phyloP scores from a whole-genome alignment of 805 yeast genomes.

The Candida tammaniensis region DNA sequence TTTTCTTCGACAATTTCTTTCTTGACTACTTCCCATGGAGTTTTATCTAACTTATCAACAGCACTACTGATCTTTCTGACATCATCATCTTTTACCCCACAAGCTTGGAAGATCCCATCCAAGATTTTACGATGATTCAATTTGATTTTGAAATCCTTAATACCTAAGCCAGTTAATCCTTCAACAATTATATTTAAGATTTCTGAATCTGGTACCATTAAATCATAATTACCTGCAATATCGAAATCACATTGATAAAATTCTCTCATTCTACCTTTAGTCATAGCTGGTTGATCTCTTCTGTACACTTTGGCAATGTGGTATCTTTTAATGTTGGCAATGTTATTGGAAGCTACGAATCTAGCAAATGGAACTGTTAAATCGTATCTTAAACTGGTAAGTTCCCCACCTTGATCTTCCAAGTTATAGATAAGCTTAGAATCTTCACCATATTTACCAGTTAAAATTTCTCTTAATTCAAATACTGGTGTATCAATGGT shows the following conservation, averaged over 20 bases:
- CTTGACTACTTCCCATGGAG: slow-evolving; percentile 93
- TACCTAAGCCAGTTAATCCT: slow-evolving; percentile 81
- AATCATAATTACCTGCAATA: slow-evolving; percentile 87
- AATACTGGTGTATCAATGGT: slow-evolving; percentile 98
- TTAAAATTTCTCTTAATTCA: slow-evolving; percentile 88
- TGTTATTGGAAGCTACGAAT: slow-evolving; percentile 92
- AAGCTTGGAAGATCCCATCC: slow-evolving; percentile 92
- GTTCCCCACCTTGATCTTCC: slow-evolving; percentile 98
- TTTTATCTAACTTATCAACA: slow-evolving; percentile 93
- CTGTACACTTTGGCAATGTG: slow-evolving; percentile 98
- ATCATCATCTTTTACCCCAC: slow-evolving; percentile 93
- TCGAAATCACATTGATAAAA: slow-evolving; percentile 99
- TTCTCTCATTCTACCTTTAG: slow-evolving; percentile 99
- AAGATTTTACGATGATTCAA: slow-evolving; percentile 92
- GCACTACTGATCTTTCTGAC: slow-evolving; percentile 92
- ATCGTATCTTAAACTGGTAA: slow-evolving; percentile 92
- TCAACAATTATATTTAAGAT: slow-evolving; percentile 76
- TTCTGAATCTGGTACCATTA: slow-evolving; percentile 97
- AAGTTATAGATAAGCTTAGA: slow-evolving; percentile 93
- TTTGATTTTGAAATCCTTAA: slow-evolving; percentile 85
- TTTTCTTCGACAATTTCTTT: slow-evolving; percentile 91
- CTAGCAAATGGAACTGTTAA: slow-evolving; percentile 98
- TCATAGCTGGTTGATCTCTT: slow-evolving; percentile 99
- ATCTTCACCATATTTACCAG: slow-evolving; percentile 99
- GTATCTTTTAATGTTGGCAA: slow-evolving; percentile 85